These are phyloP conservation scores for Monosporascus sp. DNA, from an alignment of 2,329 filamentous ascomycete genomes.

Conservation along the genomic window DNA sequence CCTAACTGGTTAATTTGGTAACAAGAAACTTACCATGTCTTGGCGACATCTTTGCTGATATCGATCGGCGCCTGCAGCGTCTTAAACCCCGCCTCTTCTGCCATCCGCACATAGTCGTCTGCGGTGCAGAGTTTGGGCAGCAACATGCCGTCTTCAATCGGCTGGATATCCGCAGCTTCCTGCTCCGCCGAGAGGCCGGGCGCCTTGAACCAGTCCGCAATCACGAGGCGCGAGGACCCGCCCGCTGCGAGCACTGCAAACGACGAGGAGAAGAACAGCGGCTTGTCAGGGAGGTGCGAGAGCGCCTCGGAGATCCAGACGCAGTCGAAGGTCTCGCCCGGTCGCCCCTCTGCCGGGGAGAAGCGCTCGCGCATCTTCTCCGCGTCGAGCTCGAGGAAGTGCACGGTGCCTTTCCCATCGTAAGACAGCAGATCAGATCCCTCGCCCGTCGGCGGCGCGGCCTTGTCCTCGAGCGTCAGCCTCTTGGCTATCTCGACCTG, in stretches of 20 bases:
- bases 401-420: constrained; percentile 32
- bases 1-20: not conserved
- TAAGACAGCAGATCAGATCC: constrained; percentile 1
- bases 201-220: constrained; percentile 59
- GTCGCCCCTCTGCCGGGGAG: constrained; percentile 15
- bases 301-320: constrained; percentile 60
- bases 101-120: constrained; percentile 46
- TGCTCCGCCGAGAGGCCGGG: constrained; percentile 36
- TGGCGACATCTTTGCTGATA: constrained; percentile 52
- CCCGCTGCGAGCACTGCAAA: constrained; percentile 40
- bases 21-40: constrained; percentile 46
- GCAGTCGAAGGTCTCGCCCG: constrained; percentile 37
- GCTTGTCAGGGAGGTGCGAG: constrained; percentile 55
- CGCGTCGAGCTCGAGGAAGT: constrained; percentile 54
- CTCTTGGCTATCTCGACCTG: constrained; percentile 54
- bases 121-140: constrained; percentile 51
- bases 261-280: constrained; percentile 51
- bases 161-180: constrained; percentile 46
- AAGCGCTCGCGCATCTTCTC: constrained; percentile 55
- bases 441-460: not conserved
- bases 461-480: constrained; percentile 34
- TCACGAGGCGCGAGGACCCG: constrained; percentile 42
- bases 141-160: constrained; percentile 58
- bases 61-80: constrained; percentile 44
- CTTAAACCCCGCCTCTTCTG: constrained; percentile 41